Evolutionary conservation across 2,329 filamentous ascomycete species (phyloP).

Genomic region (Calonectria ilicicola): DNA sequence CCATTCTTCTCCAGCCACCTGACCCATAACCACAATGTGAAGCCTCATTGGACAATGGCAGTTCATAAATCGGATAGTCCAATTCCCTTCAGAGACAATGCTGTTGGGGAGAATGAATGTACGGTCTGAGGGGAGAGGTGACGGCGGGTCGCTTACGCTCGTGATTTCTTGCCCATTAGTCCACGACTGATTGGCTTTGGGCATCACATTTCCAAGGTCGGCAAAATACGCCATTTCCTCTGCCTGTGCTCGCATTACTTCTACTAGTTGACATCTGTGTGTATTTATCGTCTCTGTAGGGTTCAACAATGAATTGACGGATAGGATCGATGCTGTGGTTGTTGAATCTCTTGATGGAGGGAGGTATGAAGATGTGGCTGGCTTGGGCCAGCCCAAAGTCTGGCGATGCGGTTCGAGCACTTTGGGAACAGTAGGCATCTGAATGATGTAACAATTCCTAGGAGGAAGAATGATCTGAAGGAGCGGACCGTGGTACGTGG

Average conservation of each 20-base stretch:
- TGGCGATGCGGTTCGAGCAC: neutral
- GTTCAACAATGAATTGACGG: neutral
- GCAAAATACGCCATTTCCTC: neutral
- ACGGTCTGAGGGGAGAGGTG: neutral
- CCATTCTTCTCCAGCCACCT: neutral
- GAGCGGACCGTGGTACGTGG: neutral
- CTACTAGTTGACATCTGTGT: neutral
- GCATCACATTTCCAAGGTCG: neutral
- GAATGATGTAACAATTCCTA: neutral
- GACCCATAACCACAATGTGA: neutral
- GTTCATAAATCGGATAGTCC: neutral
- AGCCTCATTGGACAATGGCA: neutral
- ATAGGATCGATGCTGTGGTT: neutral
- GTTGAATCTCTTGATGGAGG: neutral
- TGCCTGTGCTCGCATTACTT: neutral
- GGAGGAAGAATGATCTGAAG: neutral
- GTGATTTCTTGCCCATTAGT: neutral
- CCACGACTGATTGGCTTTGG: neutral
- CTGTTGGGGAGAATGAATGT: neutral
- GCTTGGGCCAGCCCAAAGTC: neutral
- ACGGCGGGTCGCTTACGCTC: neutral
- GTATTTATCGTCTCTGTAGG: neutral
- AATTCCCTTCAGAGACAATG: neutral
- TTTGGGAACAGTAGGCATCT: neutral
- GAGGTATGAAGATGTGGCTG: neutral